Conservation (phyloP, 2,329 filamentous ascomycete species). For the Exophiala spinifera region DNA sequence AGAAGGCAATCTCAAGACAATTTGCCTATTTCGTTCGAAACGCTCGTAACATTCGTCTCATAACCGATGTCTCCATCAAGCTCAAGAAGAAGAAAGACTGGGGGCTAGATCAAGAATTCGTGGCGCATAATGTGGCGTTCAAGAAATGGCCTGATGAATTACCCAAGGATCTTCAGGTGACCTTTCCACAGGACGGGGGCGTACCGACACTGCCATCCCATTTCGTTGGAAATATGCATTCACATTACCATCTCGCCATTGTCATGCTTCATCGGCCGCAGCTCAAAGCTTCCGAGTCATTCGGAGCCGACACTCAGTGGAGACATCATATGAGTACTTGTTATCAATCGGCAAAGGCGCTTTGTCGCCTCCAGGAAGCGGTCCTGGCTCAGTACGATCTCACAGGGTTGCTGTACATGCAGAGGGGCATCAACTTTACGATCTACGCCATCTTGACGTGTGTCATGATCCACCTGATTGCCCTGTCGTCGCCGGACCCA, state of each 20-base stretch:
- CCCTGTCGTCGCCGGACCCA: constrained; percentile 87
- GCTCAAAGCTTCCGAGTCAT: constrained; percentile 72
- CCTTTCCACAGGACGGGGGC: constrained; percentile 73
- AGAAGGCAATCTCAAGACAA: constrained; percentile 75
- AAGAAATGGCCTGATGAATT: constrained; percentile 72
- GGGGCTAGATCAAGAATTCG: constrained; percentile 80
- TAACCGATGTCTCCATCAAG: constrained; percentile 71
- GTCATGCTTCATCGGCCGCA: constrained; percentile 88
- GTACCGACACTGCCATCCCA: constrained; percentile 82
- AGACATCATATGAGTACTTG: constrained; percentile 84
- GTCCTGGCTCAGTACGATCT: constrained; percentile 74
- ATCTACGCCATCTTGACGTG: constrained; percentile 91
- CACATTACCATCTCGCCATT: constrained; percentile 79
- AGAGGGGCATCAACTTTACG: constrained; percentile 88
- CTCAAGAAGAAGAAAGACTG: constrained; percentile 78
- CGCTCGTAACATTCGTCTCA: constrained; percentile 72
- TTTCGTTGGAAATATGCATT: constrained; percentile 84
- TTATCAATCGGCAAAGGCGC: constrained; percentile 75
- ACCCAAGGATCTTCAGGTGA: constrained; percentile 72
- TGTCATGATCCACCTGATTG: constrained; percentile 87
- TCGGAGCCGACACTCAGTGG: constrained; percentile 69
- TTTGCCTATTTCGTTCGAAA: constrained; percentile 78
- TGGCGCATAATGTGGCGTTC: constrained; percentile 73
- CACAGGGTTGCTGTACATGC: constrained; percentile 82
- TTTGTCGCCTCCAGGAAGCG: constrained; percentile 84